Percentiles rank a stretch among this genome's conserved stretches.
These are phyloP conservation scores for Zalerion maritima DNA, from an alignment of 495 filamentous ascomycete species.

Conservation along the genomic window DNA sequence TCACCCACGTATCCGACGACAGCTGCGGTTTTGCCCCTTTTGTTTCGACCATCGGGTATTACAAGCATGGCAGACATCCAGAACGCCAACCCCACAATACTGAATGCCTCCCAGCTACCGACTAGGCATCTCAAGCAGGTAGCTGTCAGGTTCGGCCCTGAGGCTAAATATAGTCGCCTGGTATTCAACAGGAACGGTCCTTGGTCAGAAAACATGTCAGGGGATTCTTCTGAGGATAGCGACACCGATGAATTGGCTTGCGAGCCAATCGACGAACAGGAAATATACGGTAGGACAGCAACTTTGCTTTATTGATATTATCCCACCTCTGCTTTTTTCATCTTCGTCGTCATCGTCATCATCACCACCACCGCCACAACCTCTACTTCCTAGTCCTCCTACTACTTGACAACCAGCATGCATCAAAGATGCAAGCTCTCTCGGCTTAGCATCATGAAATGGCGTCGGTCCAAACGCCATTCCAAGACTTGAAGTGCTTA, in stretches of 20 bases:
- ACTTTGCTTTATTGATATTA: too few species aligned
- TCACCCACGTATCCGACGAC: too few species aligned
- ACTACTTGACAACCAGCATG: background rate
- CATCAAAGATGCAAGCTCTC: background rate
- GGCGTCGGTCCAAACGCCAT: too few species aligned
- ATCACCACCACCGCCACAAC: too few species aligned
- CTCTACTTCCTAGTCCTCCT: constrained; percentile 4
- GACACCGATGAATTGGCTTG: constrained; percentile 45
- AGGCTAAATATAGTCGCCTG: constrained; percentile 21
- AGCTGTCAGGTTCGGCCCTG: constrained; percentile 13
- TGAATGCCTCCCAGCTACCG: constrained; percentile 84
- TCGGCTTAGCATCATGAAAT: background rate
- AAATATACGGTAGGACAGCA: constrained; percentile 80
- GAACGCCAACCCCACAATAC: constrained; percentile 89
- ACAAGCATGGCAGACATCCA: constrained; percentile 42
- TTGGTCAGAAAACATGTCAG: constrained; percentile 14
- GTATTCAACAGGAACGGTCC: constrained; percentile 12
- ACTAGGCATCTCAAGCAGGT: constrained; percentile 42
- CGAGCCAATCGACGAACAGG: constrained; percentile 88
- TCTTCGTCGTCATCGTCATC: too few species aligned
- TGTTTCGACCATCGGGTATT: too few species aligned
- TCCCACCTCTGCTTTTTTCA: too few species aligned
- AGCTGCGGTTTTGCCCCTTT: too few species aligned
- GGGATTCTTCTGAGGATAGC: constrained; percentile 31
- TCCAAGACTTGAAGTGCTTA: too few species aligned